A percentile compares a stretch with the other conserved stretches of the same genome.
Evolutionary conservation across 345 rosid species (phyloP).

Genomic region (Salix brachista): DNA sequence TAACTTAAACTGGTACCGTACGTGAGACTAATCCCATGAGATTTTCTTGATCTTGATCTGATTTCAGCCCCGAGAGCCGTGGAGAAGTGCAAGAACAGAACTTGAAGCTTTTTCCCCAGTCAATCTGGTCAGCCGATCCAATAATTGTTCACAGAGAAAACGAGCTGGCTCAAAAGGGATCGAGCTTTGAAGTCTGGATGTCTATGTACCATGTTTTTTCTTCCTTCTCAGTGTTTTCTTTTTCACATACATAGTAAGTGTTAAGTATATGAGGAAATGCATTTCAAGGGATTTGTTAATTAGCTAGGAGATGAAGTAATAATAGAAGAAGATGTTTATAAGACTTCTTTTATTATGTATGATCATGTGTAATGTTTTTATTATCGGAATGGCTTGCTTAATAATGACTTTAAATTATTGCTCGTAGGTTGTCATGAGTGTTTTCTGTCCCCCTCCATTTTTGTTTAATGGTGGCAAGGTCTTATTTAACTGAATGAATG

Average conservation of each 20-base stretch:
- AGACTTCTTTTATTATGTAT: slow-evolving; percentile 9
- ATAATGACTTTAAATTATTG: slow-evolving; percentile 14
- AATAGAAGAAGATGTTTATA: slow-evolving; percentile 17
- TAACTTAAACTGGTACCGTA: background rate
- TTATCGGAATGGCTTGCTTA: slow-evolving; percentile 15
- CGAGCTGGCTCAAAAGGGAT: slow-evolving; percentile 47
- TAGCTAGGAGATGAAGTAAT: slow-evolving; percentile 15
- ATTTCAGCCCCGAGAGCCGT: slow-evolving; percentile 34
- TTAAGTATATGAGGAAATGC: slow-evolving; percentile 12
- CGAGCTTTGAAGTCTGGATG: slow-evolving; percentile 51
- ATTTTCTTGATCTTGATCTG: background rate
- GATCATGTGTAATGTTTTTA: slow-evolving; percentile 7
- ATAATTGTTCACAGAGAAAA: slow-evolving; percentile 4
- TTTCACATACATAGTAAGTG: background rate
- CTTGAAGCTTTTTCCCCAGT: slow-evolving; percentile 33
- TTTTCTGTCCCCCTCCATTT: background rate
- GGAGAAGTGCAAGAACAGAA: slow-evolving; percentile 46
- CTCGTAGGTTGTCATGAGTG: slow-evolving; percentile 7
- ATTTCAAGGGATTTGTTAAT: slow-evolving; percentile 11
- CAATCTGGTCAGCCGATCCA: slow-evolving; percentile 4
- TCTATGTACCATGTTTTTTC: slow-evolving; percentile 13
- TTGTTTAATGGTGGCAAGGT: background rate
- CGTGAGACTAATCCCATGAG: background rate
- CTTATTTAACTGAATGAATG: background rate
- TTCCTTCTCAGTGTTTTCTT: background rate